A percentile compares a stretch with the other conserved stretches of the same genome.
These are phyloP conservation scores for Penicillium mononematosum DNA, from an alignment of 495 filamentous ascomycete species.

Conservation along the genomic window DNA sequence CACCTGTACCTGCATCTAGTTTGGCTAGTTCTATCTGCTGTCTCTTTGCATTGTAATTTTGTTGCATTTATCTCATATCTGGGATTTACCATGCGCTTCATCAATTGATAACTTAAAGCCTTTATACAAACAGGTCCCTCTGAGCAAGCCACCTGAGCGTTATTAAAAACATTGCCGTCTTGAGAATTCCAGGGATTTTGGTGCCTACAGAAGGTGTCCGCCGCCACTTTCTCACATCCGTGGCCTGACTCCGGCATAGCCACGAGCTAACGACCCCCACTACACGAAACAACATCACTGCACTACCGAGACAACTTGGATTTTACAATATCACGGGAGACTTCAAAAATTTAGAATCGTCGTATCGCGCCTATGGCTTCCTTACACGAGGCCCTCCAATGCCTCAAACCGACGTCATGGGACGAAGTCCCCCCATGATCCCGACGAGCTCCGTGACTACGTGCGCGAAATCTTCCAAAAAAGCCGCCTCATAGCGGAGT, in stretches of 20 bases:
- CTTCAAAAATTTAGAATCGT: background rate
- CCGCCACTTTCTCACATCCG: background rate
- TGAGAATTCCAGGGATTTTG: background rate
- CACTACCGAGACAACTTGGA: background rate
- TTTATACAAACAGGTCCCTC: background rate
- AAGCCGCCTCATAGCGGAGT: slow-evolving; percentile 70
- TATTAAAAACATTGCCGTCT: background rate
- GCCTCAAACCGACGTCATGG: slow-evolving; percentile 70
- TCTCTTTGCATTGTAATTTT: background rate
- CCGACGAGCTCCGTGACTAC: slow-evolving; percentile 50
- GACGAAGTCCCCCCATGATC: slow-evolving; percentile 55
- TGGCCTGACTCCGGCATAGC: background rate
- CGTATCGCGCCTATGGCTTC: slow-evolving; percentile 47
- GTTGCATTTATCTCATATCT: background rate
- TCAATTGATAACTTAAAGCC: background rate
- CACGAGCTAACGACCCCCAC: background rate
- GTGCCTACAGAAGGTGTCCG: too few relatives aligned
- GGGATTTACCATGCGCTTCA: background rate
- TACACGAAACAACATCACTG: background rate
- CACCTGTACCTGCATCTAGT: background rate
- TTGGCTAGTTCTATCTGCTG: background rate
- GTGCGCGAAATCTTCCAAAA: slow-evolving; percentile 61
- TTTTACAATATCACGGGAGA: background rate
- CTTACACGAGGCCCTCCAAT: slow-evolving; percentile 72
- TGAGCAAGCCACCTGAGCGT: background rate